Base-by-base conservation (phyloP, 257 asterid species). In the Linderniella brevidens region DNA sequence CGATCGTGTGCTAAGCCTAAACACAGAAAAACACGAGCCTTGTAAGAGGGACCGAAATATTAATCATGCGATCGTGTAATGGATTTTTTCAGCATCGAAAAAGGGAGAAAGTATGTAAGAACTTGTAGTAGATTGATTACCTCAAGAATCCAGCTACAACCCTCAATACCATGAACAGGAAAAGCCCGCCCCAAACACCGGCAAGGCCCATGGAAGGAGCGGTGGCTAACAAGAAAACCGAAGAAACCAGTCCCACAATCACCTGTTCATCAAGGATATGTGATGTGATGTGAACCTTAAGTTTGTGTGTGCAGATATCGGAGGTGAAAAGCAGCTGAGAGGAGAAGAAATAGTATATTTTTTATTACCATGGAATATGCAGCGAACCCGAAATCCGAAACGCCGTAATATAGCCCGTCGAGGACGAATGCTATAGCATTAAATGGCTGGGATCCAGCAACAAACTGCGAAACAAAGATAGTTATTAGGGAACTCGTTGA, bases 331-430 rank as follows among this genome's bases (percentile, higher is more conserved):
- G 43, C 14, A 13, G 19, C 48, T 3, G 17, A 3, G 10, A 17
- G 17, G 25, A 29, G 12, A 1, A 16, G 25, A 18, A 46, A 46
- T 16, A 16, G 17, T 1, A 9, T 16, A 9, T n/a, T 44, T 16
- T 10, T 6, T 2, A 13, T 9, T 76, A 88, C 98, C 98, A 76
- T 88, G 56, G 95, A 80, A 64, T 76, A 88, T 43, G 98, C 94
- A 48, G 98, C 98, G 63, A 76, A 88, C 43, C 65, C 86, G 17
- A 76, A 88, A 66, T 88, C 98, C 49, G 98, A 88, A 62, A 88
- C 94, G 63, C 98, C 98, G 53, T 84, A 88, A 58, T 88, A 88
- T 37, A 88, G 88, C 50, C 98, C 98, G 48, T 88, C 98, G 54
- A 84, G 73, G 55, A 88, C 98, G 68, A 88, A 88, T 46, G 95